Base-by-base conservation (phyloP, 2,329 filamentous ascomycete genomes). In the Ceratocystis alfenasii region DNA sequence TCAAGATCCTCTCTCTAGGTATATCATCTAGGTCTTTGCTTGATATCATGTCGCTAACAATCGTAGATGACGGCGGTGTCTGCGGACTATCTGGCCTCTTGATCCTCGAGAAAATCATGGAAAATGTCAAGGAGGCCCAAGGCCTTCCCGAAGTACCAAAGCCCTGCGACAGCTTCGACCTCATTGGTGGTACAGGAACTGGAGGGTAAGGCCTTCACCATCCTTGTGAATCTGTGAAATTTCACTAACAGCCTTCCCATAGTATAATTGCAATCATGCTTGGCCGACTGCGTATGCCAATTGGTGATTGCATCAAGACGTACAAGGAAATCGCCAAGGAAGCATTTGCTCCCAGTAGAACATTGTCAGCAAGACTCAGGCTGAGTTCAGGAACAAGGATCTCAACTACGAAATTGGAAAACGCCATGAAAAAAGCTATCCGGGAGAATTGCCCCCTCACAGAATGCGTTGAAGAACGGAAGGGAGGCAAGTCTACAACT, bases 161-260 rank as follows among this genome's bases (percentile, higher is more conserved):
- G 48, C 72, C 72, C 28, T 70, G 70, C 61, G 71, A 73, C 22
- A 65, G 69, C 33, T 74, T 73, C 63, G 69, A 74, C 25, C 65
- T 73, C n/a, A 72, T 73, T 55, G 72, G 71, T 50, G 72, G 72
- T 20, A 74, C 72, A 22, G 72, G 72, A 62, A 73, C 72, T 1
- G 71, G 72, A 55, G 71, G 71, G 70, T 72, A 63, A 20, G 66
- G 46, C 12, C 7, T 8, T 33, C 8, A 1, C 45, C 15, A 1
- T 41, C 12, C 20, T 25, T 53, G 20, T 8, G 65, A 25, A 20
- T 2, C 3, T 15, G 10, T 33, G 3, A 53, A 17, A 50, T 25
- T 0, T 22, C 20, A 46, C 4, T n/a, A 46, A 28, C 28, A 28
- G 28, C 28, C 28, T n/a, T 20, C 20, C 20, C 20, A 7, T 1